phyloP scores from a whole-genome alignment of 352 stramenopile species.

The Globisporangium okanoganense region DNA sequence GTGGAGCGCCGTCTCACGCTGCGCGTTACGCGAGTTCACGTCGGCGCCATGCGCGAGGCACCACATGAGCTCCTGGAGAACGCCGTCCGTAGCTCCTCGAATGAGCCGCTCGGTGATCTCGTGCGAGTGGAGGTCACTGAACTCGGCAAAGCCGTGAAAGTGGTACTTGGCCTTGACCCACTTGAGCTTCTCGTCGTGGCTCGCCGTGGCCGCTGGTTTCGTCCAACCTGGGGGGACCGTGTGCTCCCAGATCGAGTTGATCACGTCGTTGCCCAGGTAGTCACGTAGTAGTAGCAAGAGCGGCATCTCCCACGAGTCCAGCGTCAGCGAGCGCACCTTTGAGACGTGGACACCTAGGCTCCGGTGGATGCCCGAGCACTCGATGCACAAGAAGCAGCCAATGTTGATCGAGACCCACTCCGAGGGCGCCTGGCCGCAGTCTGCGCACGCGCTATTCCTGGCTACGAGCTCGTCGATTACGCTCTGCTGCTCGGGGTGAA shows the following conservation, averaged over 20 bases:
- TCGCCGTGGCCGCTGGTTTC: conserved; percentile 38
- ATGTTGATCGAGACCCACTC: conserved; percentile 98
- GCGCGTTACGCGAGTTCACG: conserved; percentile 50
- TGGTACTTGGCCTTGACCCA: conserved; percentile 88
- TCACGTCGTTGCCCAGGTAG: conserved; percentile 59
- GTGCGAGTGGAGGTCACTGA: conserved; percentile 17
- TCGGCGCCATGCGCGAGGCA: conserved; percentile 77
- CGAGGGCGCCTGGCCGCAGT: conserved; percentile 72
- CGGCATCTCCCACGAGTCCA: conserved; percentile 89
- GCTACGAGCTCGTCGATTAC: conserved; percentile 59
- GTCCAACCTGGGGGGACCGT: conserved; percentile 47
- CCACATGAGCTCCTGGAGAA: conserved; percentile 68
- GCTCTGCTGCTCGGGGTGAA: conserved; percentile 78
- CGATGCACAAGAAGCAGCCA: conserved; percentile 95
- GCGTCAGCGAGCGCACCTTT: conserved; percentile 91
- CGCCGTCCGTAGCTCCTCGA: conserved; percentile 27
- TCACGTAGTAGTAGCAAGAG: conserved; percentile 61
- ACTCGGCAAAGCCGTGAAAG: conserved; percentile 63
- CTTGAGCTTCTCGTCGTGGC: conserved; percentile 70
- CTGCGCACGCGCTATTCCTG: conserved; percentile 57
- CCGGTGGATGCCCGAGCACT: conserved; percentile 96
- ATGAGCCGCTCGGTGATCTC: conserved; percentile 52
- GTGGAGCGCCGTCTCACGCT: conserved; percentile 64
- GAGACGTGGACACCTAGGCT: conserved; percentile 96
- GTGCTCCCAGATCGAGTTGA: conserved; percentile 74